Conservation (phyloP, 805 yeast genomes). For the Saccharomycopsis schoenii region DNA sequence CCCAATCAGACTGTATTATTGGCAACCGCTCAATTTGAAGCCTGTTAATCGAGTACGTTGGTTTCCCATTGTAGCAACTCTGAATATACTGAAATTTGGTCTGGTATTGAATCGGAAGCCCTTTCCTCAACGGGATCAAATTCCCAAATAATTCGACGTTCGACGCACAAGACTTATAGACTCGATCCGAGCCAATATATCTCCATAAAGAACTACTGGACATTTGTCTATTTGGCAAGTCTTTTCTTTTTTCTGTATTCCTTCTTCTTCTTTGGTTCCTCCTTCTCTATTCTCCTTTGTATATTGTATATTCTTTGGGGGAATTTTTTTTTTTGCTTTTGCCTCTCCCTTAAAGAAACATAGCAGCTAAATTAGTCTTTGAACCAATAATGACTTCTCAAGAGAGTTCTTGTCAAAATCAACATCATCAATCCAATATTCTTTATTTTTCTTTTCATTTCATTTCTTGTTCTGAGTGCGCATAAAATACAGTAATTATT, state of each 20-base stretch:
- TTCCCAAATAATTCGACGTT: neutral
- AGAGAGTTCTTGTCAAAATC: neutral
- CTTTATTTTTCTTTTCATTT: too few species aligned
- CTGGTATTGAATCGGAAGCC: neutral
- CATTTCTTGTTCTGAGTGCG: too few species aligned
- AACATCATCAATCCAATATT: neutral
- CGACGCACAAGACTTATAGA: neutral
- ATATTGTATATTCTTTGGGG: too few species aligned
- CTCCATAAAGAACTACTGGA: neutral
- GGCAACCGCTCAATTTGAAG: slow-evolving; percentile 31
- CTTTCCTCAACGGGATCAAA: neutral
- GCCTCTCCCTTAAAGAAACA: neutral
- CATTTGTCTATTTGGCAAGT: neutral
- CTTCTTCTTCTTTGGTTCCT: too few species aligned
- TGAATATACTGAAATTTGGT: slow-evolving; percentile 23
- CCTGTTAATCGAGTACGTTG: slow-evolving; percentile 29
- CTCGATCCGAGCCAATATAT: neutral
- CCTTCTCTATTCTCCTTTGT: too few species aligned
- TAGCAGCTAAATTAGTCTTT: neutral
- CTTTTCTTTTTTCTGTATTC: too few species aligned
- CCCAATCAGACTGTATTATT: slow-evolving; percentile 40
- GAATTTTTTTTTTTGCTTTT: neutral
- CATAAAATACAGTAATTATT: too few species aligned
- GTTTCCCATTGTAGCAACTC: slow-evolving; percentile 26
- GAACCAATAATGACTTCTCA: neutral